These are phyloP conservation scores for Zalaria obscura DNA, from an alignment of 2,329 filamentous ascomycete genomes.

Conservation along the genomic window DNA sequence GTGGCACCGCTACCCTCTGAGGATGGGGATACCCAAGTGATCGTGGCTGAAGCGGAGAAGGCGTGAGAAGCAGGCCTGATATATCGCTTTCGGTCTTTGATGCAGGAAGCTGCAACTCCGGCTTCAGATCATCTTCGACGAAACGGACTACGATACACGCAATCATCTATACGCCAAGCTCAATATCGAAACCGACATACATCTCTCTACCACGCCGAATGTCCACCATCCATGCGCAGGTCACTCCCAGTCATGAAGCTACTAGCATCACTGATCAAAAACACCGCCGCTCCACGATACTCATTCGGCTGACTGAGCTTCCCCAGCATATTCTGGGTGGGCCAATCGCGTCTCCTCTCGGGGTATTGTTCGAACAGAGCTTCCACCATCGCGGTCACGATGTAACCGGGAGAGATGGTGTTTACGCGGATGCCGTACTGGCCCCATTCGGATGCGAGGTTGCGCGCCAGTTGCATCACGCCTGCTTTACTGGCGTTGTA, in stretches of 20 bases:
- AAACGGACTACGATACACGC: not conserved
- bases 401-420: constrained; percentile 68
- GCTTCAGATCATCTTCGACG: constrained; percentile 1
- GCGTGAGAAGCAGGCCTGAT: not conserved
- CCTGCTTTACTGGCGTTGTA: constrained; percentile 69
- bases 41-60: constrained; percentile 1
- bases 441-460: constrained; percentile 62
- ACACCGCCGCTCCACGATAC: constrained; percentile 23
- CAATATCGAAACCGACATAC: not conserved
- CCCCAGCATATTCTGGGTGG: constrained; percentile 71
- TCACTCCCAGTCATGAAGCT: constrained; percentile 43
- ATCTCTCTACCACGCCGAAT: constrained; percentile 34
- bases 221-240: constrained; percentile 39
- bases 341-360: constrained; percentile 53
- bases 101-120: not conserved
- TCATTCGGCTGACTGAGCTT: constrained; percentile 21
- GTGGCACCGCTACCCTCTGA: too few species aligned
- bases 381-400: constrained; percentile 72
- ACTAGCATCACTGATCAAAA: constrained; percentile 26
- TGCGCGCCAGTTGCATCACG: constrained; percentile 56
- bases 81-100: not conserved
- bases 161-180: not conserved
- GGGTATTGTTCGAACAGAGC: constrained; percentile 64
- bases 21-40: not conserved
- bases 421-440: constrained; percentile 62